These are phyloP conservation scores for Fraxinus velutina DNA, from an alignment of 305 asterid species.

Conservation along the genomic window DNA sequence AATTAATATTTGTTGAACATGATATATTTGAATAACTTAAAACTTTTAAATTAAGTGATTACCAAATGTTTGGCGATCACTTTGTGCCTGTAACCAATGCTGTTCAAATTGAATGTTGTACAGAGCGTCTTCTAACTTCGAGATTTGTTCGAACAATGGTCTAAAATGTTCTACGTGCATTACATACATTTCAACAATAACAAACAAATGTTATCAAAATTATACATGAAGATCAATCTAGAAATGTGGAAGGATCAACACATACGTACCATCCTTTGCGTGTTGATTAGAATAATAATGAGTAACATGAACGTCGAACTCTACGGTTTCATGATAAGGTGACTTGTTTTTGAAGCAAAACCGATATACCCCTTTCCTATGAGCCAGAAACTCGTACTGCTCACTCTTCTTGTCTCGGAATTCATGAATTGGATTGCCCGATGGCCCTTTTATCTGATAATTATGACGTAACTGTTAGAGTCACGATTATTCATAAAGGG, in stretches of 20 bases:
- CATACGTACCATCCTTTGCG: constrained; percentile 61
- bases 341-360: constrained; percentile 81
- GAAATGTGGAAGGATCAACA: neutral
- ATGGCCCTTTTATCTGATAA: constrained; percentile 74
- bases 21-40: neutral
- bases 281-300: constrained; percentile 62
- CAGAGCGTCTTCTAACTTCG: constrained; percentile 76
- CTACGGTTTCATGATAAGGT: constrained; percentile 78
- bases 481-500: neutral
- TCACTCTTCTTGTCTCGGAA: constrained; percentile 63
- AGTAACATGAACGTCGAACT: constrained; percentile 71
- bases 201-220: neutral
- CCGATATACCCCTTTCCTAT: constrained; percentile 52
- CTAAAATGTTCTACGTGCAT: constrained; percentile 54
- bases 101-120: constrained; percentile 81
- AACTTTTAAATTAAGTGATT: neutral
- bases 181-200: neutral
- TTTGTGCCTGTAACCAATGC: constrained; percentile 88
- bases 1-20: neutral
- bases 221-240: neutral
- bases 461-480: neutral
- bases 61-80: constrained; percentile 75
- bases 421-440: constrained; percentile 57
- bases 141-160: constrained; percentile 64
- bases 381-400: constrained; percentile 66